Conservation (phyloP, 2,329 filamentous ascomycete species). For the Metarhizium humberi region DNA sequence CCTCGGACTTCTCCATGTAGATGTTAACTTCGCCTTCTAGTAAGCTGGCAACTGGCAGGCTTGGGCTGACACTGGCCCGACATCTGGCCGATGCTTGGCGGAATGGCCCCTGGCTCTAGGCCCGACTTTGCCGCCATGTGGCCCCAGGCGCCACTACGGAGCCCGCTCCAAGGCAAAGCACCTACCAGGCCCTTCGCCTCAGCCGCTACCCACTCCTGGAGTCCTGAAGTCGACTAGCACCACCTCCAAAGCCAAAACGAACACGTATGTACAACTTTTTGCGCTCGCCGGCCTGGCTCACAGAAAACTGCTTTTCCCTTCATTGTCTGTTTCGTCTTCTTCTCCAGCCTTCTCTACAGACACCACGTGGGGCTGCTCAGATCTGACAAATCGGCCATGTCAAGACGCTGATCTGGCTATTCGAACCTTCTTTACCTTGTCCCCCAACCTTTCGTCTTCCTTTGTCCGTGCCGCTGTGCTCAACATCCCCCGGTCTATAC, state of each 20-base stretch:
- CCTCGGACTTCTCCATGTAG: too few relatives aligned
- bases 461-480: background rate
- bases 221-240: constrained; percentile 3
- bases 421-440: background rate
- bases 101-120: background rate
- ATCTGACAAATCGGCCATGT: constrained; percentile 21
- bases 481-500: background rate
- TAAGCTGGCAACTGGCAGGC: background rate
- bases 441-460: background rate
- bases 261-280: constrained; percentile 20
- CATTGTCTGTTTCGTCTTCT: background rate
- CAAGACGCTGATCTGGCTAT: constrained; percentile 6
- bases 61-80: background rate
- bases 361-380: constrained; percentile 23
- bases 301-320: constrained; percentile 1
- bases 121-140: background rate
- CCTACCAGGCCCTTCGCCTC: background rate
- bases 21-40: too few relatives aligned
- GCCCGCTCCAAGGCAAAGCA: background rate
- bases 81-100: background rate
- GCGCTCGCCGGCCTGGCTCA: background rate
- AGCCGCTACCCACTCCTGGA: background rate
- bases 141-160: background rate
- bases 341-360: constrained; percentile 10
- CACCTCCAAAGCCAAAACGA: constrained; percentile 9